Evolutionary conservation across 2,329 filamentous ascomycete genomes (phyloP), one percentile per base, ranked within the genome.

Genomic region (Periconia sp.): DNA sequence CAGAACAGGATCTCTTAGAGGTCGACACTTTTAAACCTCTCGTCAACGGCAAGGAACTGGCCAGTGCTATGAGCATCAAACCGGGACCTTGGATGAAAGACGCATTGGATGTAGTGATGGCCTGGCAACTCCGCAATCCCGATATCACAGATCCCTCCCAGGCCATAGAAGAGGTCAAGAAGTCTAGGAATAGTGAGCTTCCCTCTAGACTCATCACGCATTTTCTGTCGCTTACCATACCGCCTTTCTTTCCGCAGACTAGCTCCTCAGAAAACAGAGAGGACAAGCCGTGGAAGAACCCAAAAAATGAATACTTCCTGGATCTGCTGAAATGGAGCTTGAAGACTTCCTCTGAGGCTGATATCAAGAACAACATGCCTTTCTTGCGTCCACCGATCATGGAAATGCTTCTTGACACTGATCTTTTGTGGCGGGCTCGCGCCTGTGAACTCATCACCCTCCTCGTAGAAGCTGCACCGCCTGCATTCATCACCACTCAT

Each of bases 81-180:
- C 87, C 90, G 0, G 91, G 91, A 1, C 86, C 80, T n/a, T 97
- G 93, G 93, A 89, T 95, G 82, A 85, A 85, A 50, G 81, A 82
- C 44, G 92, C 92, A 3, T 76, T 96, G 45, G 88, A 95, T 31
- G 79, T 92, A 3, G 89, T 91, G 56, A 84, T 95, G 73, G 86
- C 86, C 56, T 97, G 92, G 92, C 94, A 97, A 74, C 81, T 97
- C 49, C 83, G 90, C 37, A 85, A 97, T 67, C 91, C 92, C 0
- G 80, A 80, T 3, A 79, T 77, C 53, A 83, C 81, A 3, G 87
- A 92, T 57, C 75, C 80, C 30, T 64, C 66, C 31, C 69, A 70
- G 51, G 78, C 77, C 14, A 76, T 81, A 47, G 74, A 77, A 61
- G 75, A 76, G 55, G 77, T 81, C 42, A 74, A 73, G 62, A 63